Evolutionary conservation across 228 moss, liverwort and hornwort species (phyloP).

Genomic region (Sphagnum magellanicum): DNA sequence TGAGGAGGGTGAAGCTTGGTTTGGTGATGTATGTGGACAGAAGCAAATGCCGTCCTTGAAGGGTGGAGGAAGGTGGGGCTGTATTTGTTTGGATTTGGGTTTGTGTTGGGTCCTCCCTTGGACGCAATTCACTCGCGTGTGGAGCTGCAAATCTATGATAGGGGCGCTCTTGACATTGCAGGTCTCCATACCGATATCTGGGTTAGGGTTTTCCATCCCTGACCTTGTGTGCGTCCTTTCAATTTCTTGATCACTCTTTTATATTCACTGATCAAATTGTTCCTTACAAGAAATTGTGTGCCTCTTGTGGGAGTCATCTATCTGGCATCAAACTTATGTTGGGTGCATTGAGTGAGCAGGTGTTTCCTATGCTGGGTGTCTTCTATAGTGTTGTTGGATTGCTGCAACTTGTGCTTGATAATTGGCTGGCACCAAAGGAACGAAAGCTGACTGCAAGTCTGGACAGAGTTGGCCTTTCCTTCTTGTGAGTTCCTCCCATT

Average conservation of each 20-base stretch:
- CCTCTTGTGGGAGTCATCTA: neutral
- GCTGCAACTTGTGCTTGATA: slow-evolving; percentile 81
- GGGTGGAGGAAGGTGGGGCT: slow-evolving; percentile 67
- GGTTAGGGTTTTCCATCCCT: slow-evolving; percentile 22
- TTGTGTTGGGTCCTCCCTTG: slow-evolving; percentile 71
- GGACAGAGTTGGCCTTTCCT: slow-evolving; percentile 59
- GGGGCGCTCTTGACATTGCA: slow-evolving; percentile 63
- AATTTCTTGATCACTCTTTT: neutral
- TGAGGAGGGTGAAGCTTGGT: too few species aligned
- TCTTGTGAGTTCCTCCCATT: slow-evolving; percentile 48
- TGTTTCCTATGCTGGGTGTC: slow-evolving; percentile 82
- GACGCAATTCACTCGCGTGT: slow-evolving; percentile 95
- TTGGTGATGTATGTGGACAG: too few species aligned
- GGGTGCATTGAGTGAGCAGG: slow-evolving; percentile 26
- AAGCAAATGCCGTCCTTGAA: neutral
- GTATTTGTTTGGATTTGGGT: slow-evolving; percentile 60
- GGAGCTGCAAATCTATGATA: slow-evolving; percentile 81
- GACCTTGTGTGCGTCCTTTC: neutral
- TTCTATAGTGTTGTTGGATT: slow-evolving; percentile 89
- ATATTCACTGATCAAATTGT: neutral
- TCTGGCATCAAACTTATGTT: neutral
- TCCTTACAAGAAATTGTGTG: neutral
- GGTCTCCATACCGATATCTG: slow-evolving; percentile 84
- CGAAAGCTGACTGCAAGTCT: slow-evolving; percentile 46
- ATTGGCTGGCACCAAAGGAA: slow-evolving; percentile 51